Conservation (phyloP, 306 rosid genomes). For the Trifolium repens region DNA sequence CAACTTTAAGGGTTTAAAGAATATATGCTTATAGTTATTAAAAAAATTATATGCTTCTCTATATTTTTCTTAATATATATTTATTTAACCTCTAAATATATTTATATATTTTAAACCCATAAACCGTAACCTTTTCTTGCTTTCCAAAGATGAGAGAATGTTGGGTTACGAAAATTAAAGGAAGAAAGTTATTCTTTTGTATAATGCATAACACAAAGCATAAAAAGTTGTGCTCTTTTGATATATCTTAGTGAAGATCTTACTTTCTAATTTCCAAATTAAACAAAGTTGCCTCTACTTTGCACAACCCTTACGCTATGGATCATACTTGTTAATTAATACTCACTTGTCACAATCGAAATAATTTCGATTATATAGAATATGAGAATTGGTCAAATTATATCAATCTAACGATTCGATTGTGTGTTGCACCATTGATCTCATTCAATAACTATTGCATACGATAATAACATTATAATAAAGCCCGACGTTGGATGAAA, state of each 20-base stretch:
- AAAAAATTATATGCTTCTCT: constrained; percentile 75
- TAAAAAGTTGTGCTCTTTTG: constrained; percentile 92
- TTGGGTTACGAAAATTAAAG: constrained; percentile 82
- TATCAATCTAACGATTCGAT: too few species aligned
- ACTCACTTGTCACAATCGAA: constrained; percentile 51
- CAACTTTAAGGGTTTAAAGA: constrained; percentile 81
- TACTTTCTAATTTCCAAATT: constrained; percentile 67
- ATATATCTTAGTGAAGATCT: constrained; percentile 86
- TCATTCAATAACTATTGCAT: too few species aligned
- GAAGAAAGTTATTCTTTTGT: constrained; percentile 79
- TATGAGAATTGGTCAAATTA: too few species aligned
- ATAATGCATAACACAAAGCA: constrained; percentile 67
- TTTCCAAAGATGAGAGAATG: constrained; percentile 83
- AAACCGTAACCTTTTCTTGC: constrained; percentile 69
- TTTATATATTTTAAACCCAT: constrained; percentile 53
- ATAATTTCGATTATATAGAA: background rate
- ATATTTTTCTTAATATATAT: constrained; percentile 57
- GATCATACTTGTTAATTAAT: constrained; percentile 58
- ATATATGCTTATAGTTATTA: constrained; percentile 58
- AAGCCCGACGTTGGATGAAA: too few species aligned
- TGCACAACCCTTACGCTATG: constrained; percentile 74
- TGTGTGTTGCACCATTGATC: too few species aligned
- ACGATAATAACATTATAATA: too few species aligned
- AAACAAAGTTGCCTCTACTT: constrained; percentile 76
- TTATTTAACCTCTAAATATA: constrained; percentile 40